Evolutionary conservation across 1,139 yeast species (phyloP), one percentile per base, ranked within the genome.

Genomic region (Geotrichum histeridarum): DNA sequence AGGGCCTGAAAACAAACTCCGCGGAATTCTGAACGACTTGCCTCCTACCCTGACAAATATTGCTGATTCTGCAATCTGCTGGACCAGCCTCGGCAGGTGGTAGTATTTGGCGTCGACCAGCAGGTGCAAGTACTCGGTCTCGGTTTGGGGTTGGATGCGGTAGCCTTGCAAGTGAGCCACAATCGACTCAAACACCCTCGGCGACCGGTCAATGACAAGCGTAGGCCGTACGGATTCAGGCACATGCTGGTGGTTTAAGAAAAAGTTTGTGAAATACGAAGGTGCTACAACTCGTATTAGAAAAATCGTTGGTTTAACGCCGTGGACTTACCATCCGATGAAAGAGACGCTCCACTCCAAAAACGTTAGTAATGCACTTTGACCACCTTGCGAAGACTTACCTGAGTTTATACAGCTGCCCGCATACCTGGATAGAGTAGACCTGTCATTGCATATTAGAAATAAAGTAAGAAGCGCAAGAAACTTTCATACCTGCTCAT

Each of bases 121-220:
- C 27, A 88, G 64, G 63, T 82, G 79, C 27, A 83, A 77, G 64
- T 76, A 86, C 54, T 82, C 82, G 48, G 73, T 76, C 54, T 84
- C 94, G 59, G 78, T 73, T 6, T 74, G 72, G 11, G 88, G 75
- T 38, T 77, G 73, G 30, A 88, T 71, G 59, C 80, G 77, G 64
- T 90, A 90, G 0, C 73, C 55, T 68, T 88, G 96, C 36, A 90
- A 70, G 71, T 90, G 96, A 56, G 73, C 66, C 61, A 80, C 80
- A 35, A 90, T 85, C 59, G 76, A 73, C 53, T 81, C 80, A 67
- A 90, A 90, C 0, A 86, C 78, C 3, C 68, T 73, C 0, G 95
- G 86, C n/a, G 84, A 83, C 45, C 96, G 71, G 68, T 90, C 97
- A 50, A 90, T 80, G 62, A 81, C 82, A n/a, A 88, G 67, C 0